Base-by-base conservation (phyloP, 306 rosid genomes). In the Sechiopsis laciniata region DNA sequence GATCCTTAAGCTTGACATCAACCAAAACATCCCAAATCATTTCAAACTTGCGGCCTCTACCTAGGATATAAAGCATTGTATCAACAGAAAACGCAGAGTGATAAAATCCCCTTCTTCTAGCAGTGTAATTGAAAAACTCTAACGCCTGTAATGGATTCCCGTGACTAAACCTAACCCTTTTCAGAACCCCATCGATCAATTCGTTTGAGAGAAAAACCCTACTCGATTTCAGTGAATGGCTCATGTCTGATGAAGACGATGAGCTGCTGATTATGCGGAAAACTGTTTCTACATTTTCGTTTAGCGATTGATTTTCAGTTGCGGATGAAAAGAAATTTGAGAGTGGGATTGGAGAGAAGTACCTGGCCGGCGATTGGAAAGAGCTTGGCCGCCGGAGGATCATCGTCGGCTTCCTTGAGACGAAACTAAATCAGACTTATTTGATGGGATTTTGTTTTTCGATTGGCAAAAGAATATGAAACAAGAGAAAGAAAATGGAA, bases 91-190 rank as follows among this genome's bases (percentile, higher is more conserved):
- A 83, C 0, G 87, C 46, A 5, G 89, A 77, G 85, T 90, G 98
- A 63, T 78, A 90, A 78, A 93, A 90, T 46, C 97, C 94, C 88
- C 79, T 85, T 68, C 96, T 79, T n/a, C 66, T 20, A 2, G 76
- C 94, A 8, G 96, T 83, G 79, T 77, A 84, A 35, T 71, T 79
- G 83, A 86, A 93, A 50, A 93, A 88, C n/a, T 88, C 91, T 56
- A 88, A 80, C 52, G 97, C 83, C 61, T 85, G 94, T 16, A 69
- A 80, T 10, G 97, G 97, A 82, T 85, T 93, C 0, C 76, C 90
- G 68, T 90, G 98, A 84, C 97, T 83, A 78, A 93, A 93, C 20
- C 97, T 82, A 51, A 86, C 89, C 79, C 97, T 82, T 53, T 87
- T 90, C 17, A 93, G 86, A 71, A 90, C 96, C 20, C 75, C 77